Base-by-base conservation (phyloP, 768 basidiomycete species). In the Kwoniella heveanensis region DNA sequence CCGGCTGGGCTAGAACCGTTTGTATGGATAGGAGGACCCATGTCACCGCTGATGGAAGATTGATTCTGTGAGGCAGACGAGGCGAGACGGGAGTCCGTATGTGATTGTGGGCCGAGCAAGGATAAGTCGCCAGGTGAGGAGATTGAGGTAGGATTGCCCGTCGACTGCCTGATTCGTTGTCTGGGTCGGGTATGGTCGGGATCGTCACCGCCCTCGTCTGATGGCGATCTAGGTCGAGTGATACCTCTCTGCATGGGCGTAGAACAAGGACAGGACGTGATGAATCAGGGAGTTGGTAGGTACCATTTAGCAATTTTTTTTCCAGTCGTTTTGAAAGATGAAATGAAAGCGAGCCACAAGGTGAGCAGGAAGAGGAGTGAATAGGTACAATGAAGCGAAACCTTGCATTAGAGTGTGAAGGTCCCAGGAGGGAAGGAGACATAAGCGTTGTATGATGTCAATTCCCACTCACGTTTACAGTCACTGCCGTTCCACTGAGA, bases 181-280 rank as follows among this genome's bases (percentile, higher is more conserved):
- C 39, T 50, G 2, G 62, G 56, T 55, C 56, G 62, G 15, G 49
- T 39, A 12, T 62, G 25, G 7, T 48, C 46, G 22, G 8, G 17
- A 5, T 68, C 57, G 48, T 56, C 26, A 51, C 67, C 68, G 26
- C 55, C 64, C 25, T 56, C 67, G 53, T 63, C 57, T 8, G 66
- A 62, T 21, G 58, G 57, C 26, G 72, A 68, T 3, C 69, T 63
- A 37, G 47, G 67, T 32, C 72, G 66, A 19, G 51, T 58, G 15
- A 44, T 61, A 19, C 70, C 72, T 54, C 70, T 66, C 70, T 71
- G 72, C 69, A 74, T 73, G 55, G 22, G 57, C 39, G 53, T 26
- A 30, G 19, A 30, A 60, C 5, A 25, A 46, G 13, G 7, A 19
- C n/a, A 37, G 8, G 27, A n/a, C 10, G 51, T 32, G n/a, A n/a